Base-by-base conservation (phyloP, 768 basidiomycete species). In the Naganishia vishniacii region DNA sequence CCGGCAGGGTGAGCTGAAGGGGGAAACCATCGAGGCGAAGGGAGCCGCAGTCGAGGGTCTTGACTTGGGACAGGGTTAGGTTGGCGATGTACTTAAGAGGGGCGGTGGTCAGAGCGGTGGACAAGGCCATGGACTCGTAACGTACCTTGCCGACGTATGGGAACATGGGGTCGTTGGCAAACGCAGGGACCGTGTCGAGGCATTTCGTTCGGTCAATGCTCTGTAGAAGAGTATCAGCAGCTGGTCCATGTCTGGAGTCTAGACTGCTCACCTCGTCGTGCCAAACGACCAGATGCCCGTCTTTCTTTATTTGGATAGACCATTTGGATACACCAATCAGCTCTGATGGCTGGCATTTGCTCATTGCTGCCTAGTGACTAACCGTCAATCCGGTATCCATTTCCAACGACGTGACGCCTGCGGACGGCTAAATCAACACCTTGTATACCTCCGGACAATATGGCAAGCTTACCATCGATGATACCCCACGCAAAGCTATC, bases 11-110 rank as follows among this genome's bases (percentile, higher is more conserved):
- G 28, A 71, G 61, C 46, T 70, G 69, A 5, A 73, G 62, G 25
- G 69, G 70, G 56, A 74, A 74, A 3, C 80, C 78, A 11, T 74
- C 68, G 51, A 83, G 82, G 26, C 88, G 82, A 68, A 81, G 79
- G 12, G 87, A 88, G 42, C 88, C 88, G 68, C 89, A 91, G 73
- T 91, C 88, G 46, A 91, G 75, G 4, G 86, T 89, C 76, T 85
- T 86, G 64, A 91, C 77, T 76, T 90, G 88, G 7, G 87, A 84
- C 44, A 89, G 76, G 0, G 89, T 90, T 44, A 89, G 81, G 73
- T 88, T 85, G n/a, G 84, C 85, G 60, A 89, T 81, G 65, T 80
- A 82, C 75, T 56, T 9, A 12, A 26, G 23, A 48, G 15, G 8
- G 44, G 26, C 1, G 32, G 15, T 9, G 16, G 44, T 51, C 12